phyloP scores from a whole-genome alignment of 768 basidiomycete genomes.

The Amanita polypyramis region DNA sequence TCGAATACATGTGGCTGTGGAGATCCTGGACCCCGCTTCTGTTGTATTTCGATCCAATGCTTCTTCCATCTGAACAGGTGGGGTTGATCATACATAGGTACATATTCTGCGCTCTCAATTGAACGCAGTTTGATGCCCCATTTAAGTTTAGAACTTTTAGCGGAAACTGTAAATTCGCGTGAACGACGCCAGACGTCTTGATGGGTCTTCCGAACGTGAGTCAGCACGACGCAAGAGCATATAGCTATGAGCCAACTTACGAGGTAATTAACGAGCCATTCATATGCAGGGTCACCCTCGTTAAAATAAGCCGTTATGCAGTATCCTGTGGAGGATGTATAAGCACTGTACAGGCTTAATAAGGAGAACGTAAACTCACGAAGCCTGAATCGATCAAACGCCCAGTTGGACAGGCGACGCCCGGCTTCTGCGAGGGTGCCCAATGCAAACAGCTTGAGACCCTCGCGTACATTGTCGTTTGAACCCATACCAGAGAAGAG shows the following conservation, averaged over 20 bases:
- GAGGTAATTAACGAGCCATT: conserved; percentile 36
- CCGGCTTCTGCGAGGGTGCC: conserved; percentile 29
- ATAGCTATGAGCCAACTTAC: conserved; percentile 15
- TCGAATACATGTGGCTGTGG: background rate
- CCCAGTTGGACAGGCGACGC: conserved; percentile 21
- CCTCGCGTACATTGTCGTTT: conserved; percentile 16
- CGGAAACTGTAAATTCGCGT: conserved; percentile 28
- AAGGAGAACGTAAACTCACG: conserved; percentile 18
- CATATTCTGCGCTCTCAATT: conserved; percentile 25
- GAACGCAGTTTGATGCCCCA: conserved; percentile 23
- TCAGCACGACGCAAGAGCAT: background rate
- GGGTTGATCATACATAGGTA: conserved; percentile 26
- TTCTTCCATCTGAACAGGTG: conserved; percentile 33
- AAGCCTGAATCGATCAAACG: conserved; percentile 24
- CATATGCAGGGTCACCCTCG: conserved; percentile 38
- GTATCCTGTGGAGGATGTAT: conserved; percentile 21
- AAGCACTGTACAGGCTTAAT: background rate
- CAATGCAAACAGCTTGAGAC: conserved; percentile 20
- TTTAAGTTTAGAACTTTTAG: conserved; percentile 27
- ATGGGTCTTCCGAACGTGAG: conserved; percentile 20
- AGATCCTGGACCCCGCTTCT: background rate
- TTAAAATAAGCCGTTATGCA: conserved; percentile 34
- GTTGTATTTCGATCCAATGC: conserved; percentile 27
- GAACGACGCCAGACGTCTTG: conserved; percentile 34
- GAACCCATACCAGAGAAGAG: conserved; percentile 12